phyloP scores from a whole-genome alignment of 371 early-diverging fungal genomes.

The Chytridiales sp. region DNA sequence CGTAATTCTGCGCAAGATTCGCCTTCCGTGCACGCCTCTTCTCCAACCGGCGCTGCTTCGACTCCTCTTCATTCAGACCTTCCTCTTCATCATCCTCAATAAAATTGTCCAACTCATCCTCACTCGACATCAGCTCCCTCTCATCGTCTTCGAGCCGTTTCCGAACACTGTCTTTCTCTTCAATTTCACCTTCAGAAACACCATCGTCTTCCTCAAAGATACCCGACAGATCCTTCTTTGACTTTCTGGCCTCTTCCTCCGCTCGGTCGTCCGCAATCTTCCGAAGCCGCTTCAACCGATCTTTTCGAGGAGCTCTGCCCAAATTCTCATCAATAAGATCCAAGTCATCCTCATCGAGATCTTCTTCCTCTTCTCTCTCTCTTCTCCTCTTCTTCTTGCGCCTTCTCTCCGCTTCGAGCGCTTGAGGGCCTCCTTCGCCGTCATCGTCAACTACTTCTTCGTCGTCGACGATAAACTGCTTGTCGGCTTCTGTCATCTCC shows the following conservation, averaged over 20 bases:
- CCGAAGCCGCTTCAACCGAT: slow-evolving; percentile 23
- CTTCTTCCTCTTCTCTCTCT: slow-evolving; percentile 28
- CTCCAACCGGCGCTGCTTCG: slow-evolving; percentile 21
- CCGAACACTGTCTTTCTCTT: too few species aligned
- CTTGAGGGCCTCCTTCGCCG: too few species aligned
- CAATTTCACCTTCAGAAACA: slow-evolving; percentile 44
- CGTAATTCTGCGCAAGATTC: slow-evolving; percentile 32
- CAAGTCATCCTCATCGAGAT: slow-evolving; percentile 51
- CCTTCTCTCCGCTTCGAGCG: slow-evolving; percentile 8
- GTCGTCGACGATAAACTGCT: slow-evolving; percentile 50
- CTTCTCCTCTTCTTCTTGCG: slow-evolving; percentile 18
- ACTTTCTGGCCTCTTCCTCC: background rate
- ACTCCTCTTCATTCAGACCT: slow-evolving; percentile 33
- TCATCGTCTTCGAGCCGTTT: too few species aligned
- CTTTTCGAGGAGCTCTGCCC: slow-evolving; percentile 17
- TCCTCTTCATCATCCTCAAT: slow-evolving; percentile 74
- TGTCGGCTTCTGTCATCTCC: slow-evolving; percentile 51
- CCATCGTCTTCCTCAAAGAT: slow-evolving; percentile 42
- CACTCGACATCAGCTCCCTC: slow-evolving; percentile 47
- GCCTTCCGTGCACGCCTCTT: slow-evolving; percentile 23
- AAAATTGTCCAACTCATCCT: slow-evolving; percentile 64
- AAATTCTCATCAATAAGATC: slow-evolving; percentile 50
- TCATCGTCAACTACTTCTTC: slow-evolving; percentile 41
- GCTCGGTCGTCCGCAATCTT: slow-evolving; percentile 12
- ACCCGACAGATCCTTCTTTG: background rate